Base-by-base conservation (phyloP, 2,329 filamentous ascomycete genomes). In the Fragosphaeria purpurea region DNA sequence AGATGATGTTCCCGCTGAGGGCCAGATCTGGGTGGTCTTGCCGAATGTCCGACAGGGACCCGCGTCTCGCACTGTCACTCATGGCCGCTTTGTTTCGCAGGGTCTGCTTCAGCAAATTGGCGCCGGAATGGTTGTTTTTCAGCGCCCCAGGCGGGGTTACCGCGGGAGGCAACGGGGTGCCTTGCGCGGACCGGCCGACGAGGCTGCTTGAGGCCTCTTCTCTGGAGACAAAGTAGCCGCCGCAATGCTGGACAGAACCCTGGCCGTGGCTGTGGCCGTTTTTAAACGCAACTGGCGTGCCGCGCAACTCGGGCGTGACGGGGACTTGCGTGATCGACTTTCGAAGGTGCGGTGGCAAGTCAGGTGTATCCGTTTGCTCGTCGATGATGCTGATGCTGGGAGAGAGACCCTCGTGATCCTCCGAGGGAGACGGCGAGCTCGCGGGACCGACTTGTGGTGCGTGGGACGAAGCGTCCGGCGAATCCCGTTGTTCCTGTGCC, bases 1-100 rank as follows among this genome's bases (percentile, higher is more conserved):
- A 83, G 57, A 84, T 82, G 58, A 83, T 75, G 63, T 79, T 82
- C n/a, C 80, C 80, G 55, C 72, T 82, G 47, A 84, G 68, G 34
- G 70, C 68, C 43, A 83, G 64, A 53, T 78, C 73, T 7, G 79
- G 79, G 57, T 79, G 75, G 50, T 72, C 72, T 50, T 72, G 69
- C 58, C 73, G 71, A 55, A 80, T 73, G 48, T 82, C 76, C 32
- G 72, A 68, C 48, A 82, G 63, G 38, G 76, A 78, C 58, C 79
- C 71, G 51, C 68, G 69, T 44, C 61, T 58, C 45, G 65, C 67
- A 52, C 61, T 58, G 46, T 65, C 67, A 52, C 69, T 70, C 64
- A 70, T 72, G 47, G 61, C 59, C 48, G 63, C 60, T 53, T 68
- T 59, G 58, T 69, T 74, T 61, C 74, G 66, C 47, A 68, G 65